Conservation (phyloP, 352 stramenopile genomes). For the Globisporangium nodosum region DNA sequence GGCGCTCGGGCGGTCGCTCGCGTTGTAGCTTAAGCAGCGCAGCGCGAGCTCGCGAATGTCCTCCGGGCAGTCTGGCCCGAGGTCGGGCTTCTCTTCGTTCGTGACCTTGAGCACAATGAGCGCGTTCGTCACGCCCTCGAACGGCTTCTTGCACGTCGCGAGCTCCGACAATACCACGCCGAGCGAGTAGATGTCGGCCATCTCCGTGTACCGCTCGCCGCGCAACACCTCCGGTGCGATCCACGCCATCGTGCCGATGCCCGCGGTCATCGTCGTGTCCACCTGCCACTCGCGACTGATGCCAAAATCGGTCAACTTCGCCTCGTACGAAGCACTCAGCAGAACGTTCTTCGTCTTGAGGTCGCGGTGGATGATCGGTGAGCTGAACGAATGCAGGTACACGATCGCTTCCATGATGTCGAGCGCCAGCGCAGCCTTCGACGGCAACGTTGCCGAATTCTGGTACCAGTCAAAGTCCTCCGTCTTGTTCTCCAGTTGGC, state of each 20-base stretch:
- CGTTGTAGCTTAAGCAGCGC: constrained; percentile 62
- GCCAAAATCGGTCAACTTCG: constrained; percentile 84
- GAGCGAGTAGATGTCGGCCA: constrained; percentile 86
- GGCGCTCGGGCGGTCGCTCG: constrained; percentile 54
- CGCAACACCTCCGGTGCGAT: constrained; percentile 77
- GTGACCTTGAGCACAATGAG: constrained; percentile 74
- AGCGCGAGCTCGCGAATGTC: constrained; percentile 57
- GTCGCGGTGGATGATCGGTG: constrained; percentile 76
- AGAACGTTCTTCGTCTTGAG: constrained; percentile 80
- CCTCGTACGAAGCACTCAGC: constrained; percentile 50
- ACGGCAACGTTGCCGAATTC: constrained; percentile 37
- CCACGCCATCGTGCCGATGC: constrained; percentile 83
- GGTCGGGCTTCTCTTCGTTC: constrained; percentile 55
- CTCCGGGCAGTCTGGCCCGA: constrained; percentile 52
- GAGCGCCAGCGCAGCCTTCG: constrained; percentile 54
- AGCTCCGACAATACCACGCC: constrained; percentile 76
- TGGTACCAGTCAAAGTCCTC: constrained; percentile 70
- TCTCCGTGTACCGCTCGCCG: constrained; percentile 81
- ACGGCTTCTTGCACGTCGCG: constrained; percentile 55
- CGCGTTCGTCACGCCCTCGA: constrained; percentile 62
- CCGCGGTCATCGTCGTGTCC: constrained; percentile 74
- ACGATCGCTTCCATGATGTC: constrained; percentile 75
- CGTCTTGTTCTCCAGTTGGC: constrained; percentile 35
- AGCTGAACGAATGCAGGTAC: constrained; percentile 80
- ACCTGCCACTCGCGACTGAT: constrained; percentile 72